Evolutionary conservation across 2,329 filamentous ascomycete species (phyloP), one percentile per base, ranked within the genome.

Genomic region (Bipolaris cookei): DNA sequence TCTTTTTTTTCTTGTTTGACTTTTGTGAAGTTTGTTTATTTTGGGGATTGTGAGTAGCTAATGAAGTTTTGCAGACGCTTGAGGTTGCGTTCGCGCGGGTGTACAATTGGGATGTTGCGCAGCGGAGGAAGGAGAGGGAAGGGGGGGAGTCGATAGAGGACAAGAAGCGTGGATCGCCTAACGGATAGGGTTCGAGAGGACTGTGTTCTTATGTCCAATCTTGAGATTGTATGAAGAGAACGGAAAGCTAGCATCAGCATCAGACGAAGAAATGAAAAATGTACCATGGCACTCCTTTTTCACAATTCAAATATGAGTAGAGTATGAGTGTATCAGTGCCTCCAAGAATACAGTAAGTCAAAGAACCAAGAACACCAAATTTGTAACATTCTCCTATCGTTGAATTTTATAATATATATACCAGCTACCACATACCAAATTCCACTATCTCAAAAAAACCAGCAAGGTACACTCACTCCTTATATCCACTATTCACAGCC

Each of bases 41-140:
- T 16, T n/a, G 23, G 23, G 4, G 20, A 4, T 4, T 4, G 10
- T 21, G 7, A 1, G 11, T 35, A 35, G 6, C 66, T 75, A 55
- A 68, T 64, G 20, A 16, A 56, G 6, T 62, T 30, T 11, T 39
- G n/a, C 65, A 96, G 91, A 97, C 93, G 0, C 89, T 99, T 82
- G 95, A 99, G 78, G 95, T 99, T 32, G 95, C 95, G 3, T 92
- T 94, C 38, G 95, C 95, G 20, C 85, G 95, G 63, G 93, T 99
- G n/a, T 98, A 99, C 79, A 99, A 99, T 78, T 98, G 95, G 94
- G 95, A 99, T 72, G 92, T 99, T 4, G 91, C 94, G 41, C 91
- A 97, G 81, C 91, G 96, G 79, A 84, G 95, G 67, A 97, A 97
- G 82, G 92, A 97, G 59, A 95, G 92, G 77, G 88, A 89, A 37